Percentiles rank a stretch among this genome's conserved stretches.
phyloP scores from a whole-genome alignment of 768 basidiomycete genomes.

The Thelephora ganbajun region DNA sequence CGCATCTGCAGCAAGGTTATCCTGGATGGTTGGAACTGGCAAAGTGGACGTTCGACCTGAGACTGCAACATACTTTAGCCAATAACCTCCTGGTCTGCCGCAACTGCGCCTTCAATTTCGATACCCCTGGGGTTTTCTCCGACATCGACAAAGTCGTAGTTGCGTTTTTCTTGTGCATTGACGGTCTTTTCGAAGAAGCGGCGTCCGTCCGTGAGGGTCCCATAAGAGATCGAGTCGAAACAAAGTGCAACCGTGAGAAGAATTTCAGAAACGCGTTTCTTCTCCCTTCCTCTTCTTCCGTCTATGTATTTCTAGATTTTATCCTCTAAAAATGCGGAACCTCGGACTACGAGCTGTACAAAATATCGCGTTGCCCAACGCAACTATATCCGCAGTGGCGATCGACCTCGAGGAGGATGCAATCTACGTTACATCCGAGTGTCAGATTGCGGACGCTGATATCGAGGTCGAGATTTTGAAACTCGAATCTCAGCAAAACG shows the following conservation, averaged over 20 bases:
- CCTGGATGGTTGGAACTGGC: conserved; percentile 24
- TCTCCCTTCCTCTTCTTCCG: not conserved
- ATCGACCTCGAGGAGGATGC: conserved; percentile 53
- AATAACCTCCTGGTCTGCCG: conserved; percentile 74
- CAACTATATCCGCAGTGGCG: conserved; percentile 31
- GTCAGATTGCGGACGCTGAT: conserved; percentile 27
- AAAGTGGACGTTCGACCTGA: not conserved
- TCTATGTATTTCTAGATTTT: not conserved
- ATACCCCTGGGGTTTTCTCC: conserved; percentile 45
- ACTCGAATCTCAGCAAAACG: conserved; percentile 8
- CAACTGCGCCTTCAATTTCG: conserved; percentile 75
- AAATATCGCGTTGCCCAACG: conserved; percentile 9
- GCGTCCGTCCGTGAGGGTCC: not conserved
- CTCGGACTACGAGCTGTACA: conserved; percentile 2
- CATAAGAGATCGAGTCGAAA: not conserved
- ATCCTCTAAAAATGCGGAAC: conserved; percentile 5
- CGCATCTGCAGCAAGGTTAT: conserved; percentile 74
- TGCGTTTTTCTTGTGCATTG: conserved; percentile 7
- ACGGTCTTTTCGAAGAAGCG: conserved; percentile 14
- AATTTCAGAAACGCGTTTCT: not conserved
- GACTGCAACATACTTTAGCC: conserved; percentile 42
- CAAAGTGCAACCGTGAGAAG: not conserved
- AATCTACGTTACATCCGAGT: conserved; percentile 45
- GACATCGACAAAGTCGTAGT: conserved; percentile 8
- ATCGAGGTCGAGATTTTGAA: conserved; percentile 50